These are phyloP conservation scores for Phallus indusiatus DNA, from an alignment of 768 basidiomycete species.

Conservation along the genomic window DNA sequence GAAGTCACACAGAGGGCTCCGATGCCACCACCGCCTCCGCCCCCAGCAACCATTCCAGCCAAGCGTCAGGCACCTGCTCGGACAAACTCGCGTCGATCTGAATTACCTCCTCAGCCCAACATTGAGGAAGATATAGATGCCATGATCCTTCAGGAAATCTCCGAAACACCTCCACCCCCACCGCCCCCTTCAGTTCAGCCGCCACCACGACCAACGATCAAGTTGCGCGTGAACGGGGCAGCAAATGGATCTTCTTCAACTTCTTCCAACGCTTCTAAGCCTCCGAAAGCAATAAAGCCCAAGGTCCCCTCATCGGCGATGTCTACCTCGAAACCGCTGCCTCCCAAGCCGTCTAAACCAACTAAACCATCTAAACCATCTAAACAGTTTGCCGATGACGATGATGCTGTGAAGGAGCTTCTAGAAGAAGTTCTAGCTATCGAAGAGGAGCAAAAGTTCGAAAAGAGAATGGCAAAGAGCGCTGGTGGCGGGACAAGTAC, in stretches of 20 bases:
- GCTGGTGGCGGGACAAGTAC: background rate
- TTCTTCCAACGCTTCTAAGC: slow-evolving; percentile 13
- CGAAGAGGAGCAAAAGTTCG: slow-evolving; percentile 32
- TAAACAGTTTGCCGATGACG: slow-evolving; percentile 53
- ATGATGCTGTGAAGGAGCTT: slow-evolving; percentile 76
- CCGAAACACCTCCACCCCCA: slow-evolving; percentile 17
- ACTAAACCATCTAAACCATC: slow-evolving; percentile 27
- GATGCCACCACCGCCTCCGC: slow-evolving; percentile 16
- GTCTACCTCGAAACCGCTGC: slow-evolving; percentile 26
- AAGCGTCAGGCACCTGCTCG: background rate
- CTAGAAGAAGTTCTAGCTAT: slow-evolving; percentile 77
- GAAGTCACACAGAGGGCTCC: slow-evolving; percentile 41
- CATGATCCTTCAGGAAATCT: slow-evolving; percentile 8
- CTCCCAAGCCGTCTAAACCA: slow-evolving; percentile 34
- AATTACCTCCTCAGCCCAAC: slow-evolving; percentile 8
- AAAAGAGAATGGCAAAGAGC: slow-evolving; percentile 10
- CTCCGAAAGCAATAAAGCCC: slow-evolving; percentile 12
- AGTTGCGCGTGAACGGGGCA: slow-evolving; percentile 42
- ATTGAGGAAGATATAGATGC: slow-evolving; percentile 10
- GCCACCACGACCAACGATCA: slow-evolving; percentile 46
- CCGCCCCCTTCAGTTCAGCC: slow-evolving; percentile 14
- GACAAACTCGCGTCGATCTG: background rate
- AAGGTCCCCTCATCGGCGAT: slow-evolving; percentile 22
- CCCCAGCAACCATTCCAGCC: slow-evolving; percentile 10
- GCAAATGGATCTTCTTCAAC: slow-evolving; percentile 6